Evolutionary conservation across 1,284 basidiomycete genomes (phyloP).

Genomic region (Trichosporon inkin): DNA sequence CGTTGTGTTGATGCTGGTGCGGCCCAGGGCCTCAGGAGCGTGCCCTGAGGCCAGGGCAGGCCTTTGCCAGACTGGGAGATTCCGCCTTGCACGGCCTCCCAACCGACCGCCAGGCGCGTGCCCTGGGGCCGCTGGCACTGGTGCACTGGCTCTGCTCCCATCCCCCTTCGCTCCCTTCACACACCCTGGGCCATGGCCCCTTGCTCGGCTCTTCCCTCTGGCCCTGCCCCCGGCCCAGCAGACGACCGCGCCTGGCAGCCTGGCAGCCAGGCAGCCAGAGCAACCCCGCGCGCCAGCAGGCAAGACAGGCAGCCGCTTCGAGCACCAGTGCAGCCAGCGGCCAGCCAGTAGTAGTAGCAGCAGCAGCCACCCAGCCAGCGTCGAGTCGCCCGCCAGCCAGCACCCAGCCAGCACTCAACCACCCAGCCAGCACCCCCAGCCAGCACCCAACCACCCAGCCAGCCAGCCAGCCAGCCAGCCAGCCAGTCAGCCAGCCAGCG

Average conservation of each 20-base stretch:
- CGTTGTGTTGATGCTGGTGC: no score
- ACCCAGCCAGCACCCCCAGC: not conserved
- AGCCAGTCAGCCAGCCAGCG: not conserved
- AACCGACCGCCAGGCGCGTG: slow-evolving; percentile 2
- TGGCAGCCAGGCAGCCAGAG: no score
- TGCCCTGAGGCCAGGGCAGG: not conserved
- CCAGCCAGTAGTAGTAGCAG: no score
- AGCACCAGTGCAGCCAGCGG: no score
- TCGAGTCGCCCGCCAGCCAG: no score
- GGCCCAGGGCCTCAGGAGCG: not conserved
- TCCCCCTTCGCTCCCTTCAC: not conserved
- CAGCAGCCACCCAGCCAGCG: no score
- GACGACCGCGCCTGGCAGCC: no score
- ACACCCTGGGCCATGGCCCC: not conserved
- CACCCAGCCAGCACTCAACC: no score
- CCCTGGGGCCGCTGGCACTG: no score
- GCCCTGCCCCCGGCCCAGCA: not conserved
- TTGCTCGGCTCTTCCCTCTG: not conserved
- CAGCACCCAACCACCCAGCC: not conserved
- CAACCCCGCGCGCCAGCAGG: no score
- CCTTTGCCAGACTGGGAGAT: slow-evolving; percentile 3
- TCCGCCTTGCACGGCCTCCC: not conserved
- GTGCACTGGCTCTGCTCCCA: not conserved
- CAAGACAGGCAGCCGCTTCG: no score
- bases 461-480: not conserved